Evolutionary conservation across 164 flowering plant species (phyloP).

Genomic region (Vitis cinerea): DNA sequence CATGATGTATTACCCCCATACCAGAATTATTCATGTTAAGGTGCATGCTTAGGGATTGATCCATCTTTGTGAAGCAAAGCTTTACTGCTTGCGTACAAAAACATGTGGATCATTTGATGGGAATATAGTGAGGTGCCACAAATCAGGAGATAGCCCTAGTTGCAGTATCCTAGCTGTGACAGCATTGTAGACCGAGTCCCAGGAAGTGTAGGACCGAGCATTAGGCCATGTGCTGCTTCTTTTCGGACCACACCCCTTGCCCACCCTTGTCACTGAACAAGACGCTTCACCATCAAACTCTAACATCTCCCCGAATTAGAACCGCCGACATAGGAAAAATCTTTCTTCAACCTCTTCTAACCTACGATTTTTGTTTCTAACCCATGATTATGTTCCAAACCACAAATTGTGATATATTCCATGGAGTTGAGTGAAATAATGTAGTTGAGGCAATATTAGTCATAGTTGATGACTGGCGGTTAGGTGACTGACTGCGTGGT

Average conservation of each 20-base stretch:
- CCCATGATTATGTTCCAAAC: too few species aligned
- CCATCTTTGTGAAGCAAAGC: too few species aligned
- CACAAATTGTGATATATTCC: too few species aligned
- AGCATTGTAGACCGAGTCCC: constrained; percentile 10
- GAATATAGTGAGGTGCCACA: not conserved
- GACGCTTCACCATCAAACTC: constrained; percentile 13
- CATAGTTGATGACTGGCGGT: too few species aligned
- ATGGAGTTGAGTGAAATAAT: too few species aligned
- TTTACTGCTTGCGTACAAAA: too few species aligned
- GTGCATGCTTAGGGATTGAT: too few species aligned
- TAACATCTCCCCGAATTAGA: not conserved
- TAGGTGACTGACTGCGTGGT: too few species aligned
- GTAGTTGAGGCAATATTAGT: too few species aligned
- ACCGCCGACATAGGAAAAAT: not conserved
- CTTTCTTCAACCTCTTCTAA: not conserved
- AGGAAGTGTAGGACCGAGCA: constrained; percentile 7
- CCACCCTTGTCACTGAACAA: constrained; percentile 10
- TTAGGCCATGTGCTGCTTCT: constrained; percentile 13
- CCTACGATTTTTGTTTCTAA: not conserved
- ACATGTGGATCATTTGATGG: not conserved
- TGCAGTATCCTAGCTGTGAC: constrained; percentile 3
- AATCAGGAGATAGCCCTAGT: not conserved
- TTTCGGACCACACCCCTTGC: constrained; percentile 16
- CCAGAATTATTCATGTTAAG: too few species aligned
- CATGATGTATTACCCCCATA: too few species aligned